These are phyloP conservation scores for Chalciporus piperatus DNA, from an alignment of 768 basidiomycete genomes.

Conservation along the genomic window DNA sequence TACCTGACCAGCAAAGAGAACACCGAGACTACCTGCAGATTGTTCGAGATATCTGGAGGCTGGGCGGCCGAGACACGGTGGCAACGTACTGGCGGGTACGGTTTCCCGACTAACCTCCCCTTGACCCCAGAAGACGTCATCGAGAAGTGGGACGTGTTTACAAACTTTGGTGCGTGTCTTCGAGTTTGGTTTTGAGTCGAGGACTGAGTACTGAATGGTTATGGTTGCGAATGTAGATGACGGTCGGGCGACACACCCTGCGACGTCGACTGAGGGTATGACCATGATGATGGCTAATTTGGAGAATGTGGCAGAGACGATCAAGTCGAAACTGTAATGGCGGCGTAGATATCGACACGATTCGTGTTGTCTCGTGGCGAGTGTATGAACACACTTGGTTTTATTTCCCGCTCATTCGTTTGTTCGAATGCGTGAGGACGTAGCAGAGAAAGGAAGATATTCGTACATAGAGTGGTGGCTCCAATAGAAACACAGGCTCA, in stretches of 20 bases:
- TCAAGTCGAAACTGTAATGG: constrained; percentile 52
- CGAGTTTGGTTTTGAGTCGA: no score
- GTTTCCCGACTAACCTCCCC: constrained; percentile 76
- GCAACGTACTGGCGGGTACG: constrained; percentile 85
- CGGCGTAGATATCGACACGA: no score
- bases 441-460: no score
- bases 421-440: no score
- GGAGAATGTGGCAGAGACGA: constrained; percentile 30
- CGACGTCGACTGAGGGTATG: constrained; percentile 70
- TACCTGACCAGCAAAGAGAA: constrained; percentile 86
- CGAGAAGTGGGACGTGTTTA: constrained; percentile 79
- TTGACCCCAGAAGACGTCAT: constrained; percentile 80
- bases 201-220: constrained; percentile 2
- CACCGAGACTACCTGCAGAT: constrained; percentile 59
- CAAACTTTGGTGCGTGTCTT: constrained; percentile 66
- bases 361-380: no score
- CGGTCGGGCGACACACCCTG: constrained; percentile 79
- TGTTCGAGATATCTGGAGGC: constrained; percentile 89
- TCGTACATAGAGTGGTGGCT: no score
- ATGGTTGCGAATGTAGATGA: constrained; percentile 48
- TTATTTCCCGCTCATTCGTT: no score
- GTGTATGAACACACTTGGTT: no score
- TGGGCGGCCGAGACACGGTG: constrained; percentile 93
- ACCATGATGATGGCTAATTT: constrained; percentile 72
- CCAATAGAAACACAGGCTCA: no score